phyloP scores from a whole-genome alignment of 1,284 basidiomycete species.

The Malassezia pachydermatis region DNA sequence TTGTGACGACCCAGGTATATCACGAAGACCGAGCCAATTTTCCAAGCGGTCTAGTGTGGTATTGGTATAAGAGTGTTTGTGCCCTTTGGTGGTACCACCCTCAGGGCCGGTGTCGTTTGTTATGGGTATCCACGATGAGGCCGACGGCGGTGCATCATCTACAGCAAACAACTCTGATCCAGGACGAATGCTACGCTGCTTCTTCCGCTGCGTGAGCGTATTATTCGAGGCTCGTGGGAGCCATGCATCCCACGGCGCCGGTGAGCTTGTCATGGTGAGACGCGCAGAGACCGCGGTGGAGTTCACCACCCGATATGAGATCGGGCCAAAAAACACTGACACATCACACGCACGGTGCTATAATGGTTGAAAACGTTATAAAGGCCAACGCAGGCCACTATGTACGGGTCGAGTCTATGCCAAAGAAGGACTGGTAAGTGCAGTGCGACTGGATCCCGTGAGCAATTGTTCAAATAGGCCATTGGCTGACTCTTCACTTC shows the following conservation, averaged over 20 bases:
- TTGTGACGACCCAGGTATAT: background rate
- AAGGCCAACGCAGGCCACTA: too few species aligned
- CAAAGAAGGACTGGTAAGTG: constrained; percentile 3
- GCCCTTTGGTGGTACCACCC: background rate
- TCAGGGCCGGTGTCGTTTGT: background rate
- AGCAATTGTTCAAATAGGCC: constrained; percentile 78
- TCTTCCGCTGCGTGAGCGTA: background rate
- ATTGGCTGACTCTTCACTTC: constrained; percentile 71
- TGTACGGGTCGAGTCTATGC: too few species aligned
- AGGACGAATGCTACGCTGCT: background rate
- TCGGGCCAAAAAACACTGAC: too few species aligned
- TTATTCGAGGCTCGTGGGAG: background rate
- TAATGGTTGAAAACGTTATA: too few species aligned
- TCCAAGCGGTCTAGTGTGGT: constrained; percentile 29
- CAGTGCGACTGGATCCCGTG: constrained; percentile 66
- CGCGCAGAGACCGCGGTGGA: background rate
- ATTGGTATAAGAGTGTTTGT: constrained; percentile 1
- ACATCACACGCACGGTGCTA: too few species aligned
- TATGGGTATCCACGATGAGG: too few species aligned
- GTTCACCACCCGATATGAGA: background rate
- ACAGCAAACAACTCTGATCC: background rate
- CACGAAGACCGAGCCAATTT: constrained; percentile 34
- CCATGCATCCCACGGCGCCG: background rate
- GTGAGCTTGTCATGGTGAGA: background rate
- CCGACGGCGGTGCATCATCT: background rate